Evolutionary conservation across 2,329 filamentous ascomycete species (phyloP), one percentile per base, ranked within the genome.

Genomic region (Ophiostoma piceae): DNA sequence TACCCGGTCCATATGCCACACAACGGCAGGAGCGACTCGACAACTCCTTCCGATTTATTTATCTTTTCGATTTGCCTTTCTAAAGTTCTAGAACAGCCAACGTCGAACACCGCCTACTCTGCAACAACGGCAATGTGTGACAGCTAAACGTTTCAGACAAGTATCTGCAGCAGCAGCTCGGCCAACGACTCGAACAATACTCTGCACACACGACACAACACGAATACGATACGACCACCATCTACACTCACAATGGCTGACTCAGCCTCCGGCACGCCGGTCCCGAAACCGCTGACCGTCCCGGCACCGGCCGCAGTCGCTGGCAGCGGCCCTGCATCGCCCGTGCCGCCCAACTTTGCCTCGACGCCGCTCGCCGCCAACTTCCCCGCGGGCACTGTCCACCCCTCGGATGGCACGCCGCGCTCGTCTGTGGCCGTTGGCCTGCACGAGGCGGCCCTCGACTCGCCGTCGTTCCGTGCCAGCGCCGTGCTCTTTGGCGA

Each of bases 401-500:
- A 57, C 16, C 60, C 60, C 0, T 8, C 22, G 2, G 22, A 66
- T n/a, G 4, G 37, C 22, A n/a, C 65, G 6, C 65, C 65, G 11
- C 65, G 65, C 1, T 66, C 83, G 47, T 80, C 82, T 41, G 83
- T 87, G 71, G 92, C 95, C 64, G 94, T 98, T 47, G 89, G 89
- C 72, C 85, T 98, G 75, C 95, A 94, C 81, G 95, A 99, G 85
- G 95, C 95, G 67, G 91, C 93, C 26, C 90, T 98, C 81, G 95
- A 99, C 80, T 97, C 94, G 54, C 95, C 95, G 35, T 96, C 94
- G 47, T 98, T 98, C 79, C 92, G 95, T 74, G 92, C 94, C 66
- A 92, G 92, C 29, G 87, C 92, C 60, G 82, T 90, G 66, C 92
- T 97, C 81, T 97, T 97, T 77, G 86, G 88, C 73, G 95, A 98